Conservation (phyloP, 768 basidiomycete species). For the Pleurotus citrinopileatus region DNA sequence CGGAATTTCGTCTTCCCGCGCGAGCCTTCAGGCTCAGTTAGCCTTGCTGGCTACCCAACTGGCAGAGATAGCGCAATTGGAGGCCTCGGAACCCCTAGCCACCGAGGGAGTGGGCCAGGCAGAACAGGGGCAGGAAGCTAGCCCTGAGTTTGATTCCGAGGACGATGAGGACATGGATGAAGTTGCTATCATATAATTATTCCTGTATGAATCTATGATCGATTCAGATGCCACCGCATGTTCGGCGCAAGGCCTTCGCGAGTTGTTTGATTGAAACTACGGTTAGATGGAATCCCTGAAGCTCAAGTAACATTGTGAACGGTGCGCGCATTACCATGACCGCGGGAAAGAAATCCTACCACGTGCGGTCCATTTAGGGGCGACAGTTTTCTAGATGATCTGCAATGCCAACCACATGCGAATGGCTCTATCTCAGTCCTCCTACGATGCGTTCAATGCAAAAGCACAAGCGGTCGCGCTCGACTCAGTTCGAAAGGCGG, state of each 20-base stretch:
- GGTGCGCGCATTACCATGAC: no score
- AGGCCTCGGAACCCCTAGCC: conserved; percentile 21
- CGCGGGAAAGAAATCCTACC: no score
- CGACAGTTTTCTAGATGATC: background rate
- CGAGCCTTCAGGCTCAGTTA: conserved; percentile 70
- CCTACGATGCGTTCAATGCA: conserved; percentile 54
- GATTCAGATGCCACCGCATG: no score
- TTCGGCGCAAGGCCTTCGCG: no score
- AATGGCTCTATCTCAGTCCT: conserved; percentile 3
- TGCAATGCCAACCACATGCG: background rate
- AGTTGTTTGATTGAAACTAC: no score
- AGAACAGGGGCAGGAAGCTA: background rate
- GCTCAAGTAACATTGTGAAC: no score
- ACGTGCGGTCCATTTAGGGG: no score
- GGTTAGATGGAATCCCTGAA: no score
- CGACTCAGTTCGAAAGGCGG: conserved; percentile 59
- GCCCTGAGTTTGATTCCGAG: background rate
- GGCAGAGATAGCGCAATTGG: conserved; percentile 57
- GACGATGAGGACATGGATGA: conserved; percentile 16
- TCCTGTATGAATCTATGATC: background rate
- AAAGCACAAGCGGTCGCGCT: conserved; percentile 60
- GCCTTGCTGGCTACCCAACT: conserved; percentile 72
- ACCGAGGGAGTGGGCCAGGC: no score
- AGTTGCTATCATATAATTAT: conserved; percentile 10
- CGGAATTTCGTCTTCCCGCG: conserved; percentile 38